Base-by-base conservation (phyloP, 2,329 filamentous ascomycete genomes). In the Talaromyces sp. region DNA sequence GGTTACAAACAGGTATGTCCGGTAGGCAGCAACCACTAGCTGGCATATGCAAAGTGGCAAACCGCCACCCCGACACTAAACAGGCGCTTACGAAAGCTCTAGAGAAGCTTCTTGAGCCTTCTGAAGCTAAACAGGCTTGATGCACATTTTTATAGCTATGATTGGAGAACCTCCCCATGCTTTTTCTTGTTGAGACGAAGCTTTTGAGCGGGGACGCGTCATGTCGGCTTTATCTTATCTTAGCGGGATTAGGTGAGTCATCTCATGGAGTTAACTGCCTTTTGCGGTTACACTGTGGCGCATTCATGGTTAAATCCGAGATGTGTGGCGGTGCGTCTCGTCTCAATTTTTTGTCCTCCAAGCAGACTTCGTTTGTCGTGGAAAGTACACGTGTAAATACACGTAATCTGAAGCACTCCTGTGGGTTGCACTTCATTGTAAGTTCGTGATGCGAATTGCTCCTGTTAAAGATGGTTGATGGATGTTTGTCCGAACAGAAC, bases 61-160 rank as follows among this genome's bases (percentile, higher is more conserved):
- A 24, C 41, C 54, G 43, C 58, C 58, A 58, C 39, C 2, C 24
- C 13, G 56, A 14, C 56, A 6, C 39, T 41, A 52, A 31, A 1
- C 49, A 33, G 41, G 11, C 13, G 59, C 50, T 66, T 57, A 57
- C 22, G 54, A 10, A 31, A 31, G 41, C 47, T 57, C 22, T 19
- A 63, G 16, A 50, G 64, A 66, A 66, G 64, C 47, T 62, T 62
- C 60, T 9, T 27, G 64, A 45, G n/a, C 13, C 37, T 65, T 65
- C 63, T 57, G 5, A 7, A 50, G 45, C 19, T 27, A 24, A 14
- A 24, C 22, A 14, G 6, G n/a, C 10, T 56, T 4, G 31, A 56
- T 37, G 31, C 0, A 37, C 1, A 19, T 24, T 11, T 3, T 16
- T 0, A 9, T 13, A 16, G 6, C 1, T 37, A 0, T 56, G 11